phyloP scores from a whole-genome alignment of 768 basidiomycete species.

The Termitomyces bulborhizus region DNA sequence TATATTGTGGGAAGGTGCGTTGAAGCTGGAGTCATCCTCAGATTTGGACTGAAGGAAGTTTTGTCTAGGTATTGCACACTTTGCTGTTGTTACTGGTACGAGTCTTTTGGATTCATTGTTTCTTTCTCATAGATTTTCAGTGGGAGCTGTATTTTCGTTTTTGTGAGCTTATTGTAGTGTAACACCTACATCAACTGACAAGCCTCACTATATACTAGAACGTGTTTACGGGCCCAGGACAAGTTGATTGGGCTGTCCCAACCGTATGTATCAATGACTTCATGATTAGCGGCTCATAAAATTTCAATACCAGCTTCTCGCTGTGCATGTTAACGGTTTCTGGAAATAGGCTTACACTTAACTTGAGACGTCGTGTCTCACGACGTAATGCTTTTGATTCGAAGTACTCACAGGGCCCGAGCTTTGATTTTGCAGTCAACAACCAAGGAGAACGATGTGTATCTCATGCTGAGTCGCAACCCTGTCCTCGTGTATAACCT shows the following conservation, averaged over 20 bases:
- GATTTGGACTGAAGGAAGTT: background rate
- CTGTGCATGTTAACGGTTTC: conserved; percentile 3
- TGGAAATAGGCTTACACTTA: conserved; percentile 8
- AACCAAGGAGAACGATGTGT: background rate
- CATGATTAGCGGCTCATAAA: background rate
- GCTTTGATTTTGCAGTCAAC: conserved; percentile 3
- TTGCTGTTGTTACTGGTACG: conserved; percentile 7
- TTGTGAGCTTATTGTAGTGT: background rate
- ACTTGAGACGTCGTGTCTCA: conserved; percentile 2
- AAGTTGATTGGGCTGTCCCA: conserved; percentile 3
- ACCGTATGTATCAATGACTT: conserved; percentile 4
- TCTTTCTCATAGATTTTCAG: background rate
- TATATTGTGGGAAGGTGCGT: conserved; percentile 10
- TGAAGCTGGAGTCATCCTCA: background rate
- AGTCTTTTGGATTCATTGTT: background rate
- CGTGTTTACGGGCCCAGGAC: conserved; percentile 1
- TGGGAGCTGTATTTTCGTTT: conserved; percentile 3
- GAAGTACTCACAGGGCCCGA: background rate
- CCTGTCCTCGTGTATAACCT: background rate
- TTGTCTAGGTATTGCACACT: conserved; percentile 4
- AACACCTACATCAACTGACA: background rate
- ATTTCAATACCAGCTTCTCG: conserved; percentile 1
- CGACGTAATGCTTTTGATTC: background rate
- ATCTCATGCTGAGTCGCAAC: background rate
- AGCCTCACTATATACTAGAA: background rate